Evolutionary conservation across 2,329 filamentous ascomycete genomes (phyloP).

Genomic region (Juglanconis oblonga): DNA sequence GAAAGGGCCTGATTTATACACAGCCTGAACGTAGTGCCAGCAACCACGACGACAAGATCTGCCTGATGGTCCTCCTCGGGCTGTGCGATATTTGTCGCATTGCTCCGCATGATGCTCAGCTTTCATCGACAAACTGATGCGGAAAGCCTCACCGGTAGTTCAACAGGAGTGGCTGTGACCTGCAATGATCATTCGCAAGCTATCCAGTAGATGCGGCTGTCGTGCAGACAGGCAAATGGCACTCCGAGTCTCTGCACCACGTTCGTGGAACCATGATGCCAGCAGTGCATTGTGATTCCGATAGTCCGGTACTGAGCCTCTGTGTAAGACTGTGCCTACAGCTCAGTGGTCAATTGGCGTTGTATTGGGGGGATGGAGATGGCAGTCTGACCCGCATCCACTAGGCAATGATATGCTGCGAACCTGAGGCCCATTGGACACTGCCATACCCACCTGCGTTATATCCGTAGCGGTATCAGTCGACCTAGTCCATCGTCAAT

Average conservation of each 20-base stretch:
- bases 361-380: neutral
- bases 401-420: neutral
- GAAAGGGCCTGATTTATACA: too few relatives aligned
- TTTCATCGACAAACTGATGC: too few relatives aligned
- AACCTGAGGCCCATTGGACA: neutral
- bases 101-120: too few relatives aligned
- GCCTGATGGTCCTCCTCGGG: too few relatives aligned
- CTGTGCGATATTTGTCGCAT: too few relatives aligned
- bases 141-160: too few relatives aligned
- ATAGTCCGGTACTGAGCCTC: neutral
- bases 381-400: neutral
- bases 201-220: neutral
- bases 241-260: too few relatives aligned
- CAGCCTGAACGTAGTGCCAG: too few relatives aligned
- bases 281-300: neutral
- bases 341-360: neutral
- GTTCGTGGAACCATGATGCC: neutral
- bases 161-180: neutral
- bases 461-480: too few relatives aligned
- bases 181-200: neutral
- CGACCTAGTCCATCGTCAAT: too few relatives aligned
- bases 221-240: neutral
- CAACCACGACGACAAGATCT: too few relatives aligned
- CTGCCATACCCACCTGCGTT: neutral
- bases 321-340: neutral